Base-by-base conservation (phyloP, 441 rosid species). In the Omphalea diandra region DNA sequence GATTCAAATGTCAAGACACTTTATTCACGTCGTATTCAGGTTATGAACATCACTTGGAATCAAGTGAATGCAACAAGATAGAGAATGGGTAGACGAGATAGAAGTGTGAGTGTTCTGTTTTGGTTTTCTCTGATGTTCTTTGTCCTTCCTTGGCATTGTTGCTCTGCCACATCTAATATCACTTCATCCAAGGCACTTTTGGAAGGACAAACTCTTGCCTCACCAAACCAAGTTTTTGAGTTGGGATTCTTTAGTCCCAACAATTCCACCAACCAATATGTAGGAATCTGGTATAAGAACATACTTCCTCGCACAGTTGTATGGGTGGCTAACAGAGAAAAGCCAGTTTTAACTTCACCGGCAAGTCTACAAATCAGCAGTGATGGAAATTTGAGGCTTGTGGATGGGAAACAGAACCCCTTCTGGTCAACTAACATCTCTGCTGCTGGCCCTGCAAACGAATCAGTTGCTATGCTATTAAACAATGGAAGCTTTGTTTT, bases 281-380 rank as follows among this genome's bases (percentile, higher is more conserved):
- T 91, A 24, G 98, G 98, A 18, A 86, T 94, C 14, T 83, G 96
- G 97, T 91, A 87, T 54, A 76, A 80, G 32, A 68, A 79, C 63
- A 65, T 89, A 49, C 79, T 85, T 1, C 35, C 32, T 0, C 33
- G 11, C 31, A 69, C 91, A 22, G 73, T 84, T 7, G 85, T 90
- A 0, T 94, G 98, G 98, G 88, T 94, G 5, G 96, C 98, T 17
- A 94, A 92, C 70, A 82, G 97, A 79, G 86, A 79, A 29, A 53
- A 47, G 24, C 98, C 97, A 26, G 67, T 92, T 57, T 2, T 69
- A 20, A 75, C 73, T 63, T 79, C 89, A 38, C 64, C 84, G 0
- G 87, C 68, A 56, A 56, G 55, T 32, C 26, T 72, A 46, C 43
- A 57, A 15, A 72, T 72, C 2, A 46, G 38, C 20, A 35, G 35